Base-by-base conservation (phyloP, 75 land plant genomes). In the Chamaecyparis obtusa region DNA sequence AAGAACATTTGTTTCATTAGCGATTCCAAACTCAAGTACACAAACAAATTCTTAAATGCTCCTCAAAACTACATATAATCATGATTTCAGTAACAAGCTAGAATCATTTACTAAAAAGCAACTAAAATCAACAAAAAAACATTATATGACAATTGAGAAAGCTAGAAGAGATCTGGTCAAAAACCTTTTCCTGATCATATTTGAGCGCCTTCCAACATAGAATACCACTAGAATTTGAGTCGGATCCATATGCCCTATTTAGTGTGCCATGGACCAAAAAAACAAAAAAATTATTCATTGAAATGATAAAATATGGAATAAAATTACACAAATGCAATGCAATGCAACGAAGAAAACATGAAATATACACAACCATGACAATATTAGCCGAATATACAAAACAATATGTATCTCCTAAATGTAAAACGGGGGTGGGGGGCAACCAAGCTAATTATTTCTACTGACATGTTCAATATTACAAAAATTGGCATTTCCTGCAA, bases 131-230 rank as follows among this genome's bases (percentile, higher is more conserved):
- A 72, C 30, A 30, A 11, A 0, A 17, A 56, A 56, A 57, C 64
- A 57, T 57, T 77, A 39, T 17, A 78, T n/a, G n/a, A n/a, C 51
- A 11, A 46, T 14, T 49, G 13, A n/a, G 83, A 46, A 46, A 13
- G 15, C 21, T 81, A 11, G 27, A 43, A 46, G 48, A 11, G 83
- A 43, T 81, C 49, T 81, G 14, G 51, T 46, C 13, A 44, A 81
- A 81, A 44, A 81, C 83, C 83, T 81, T 81, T 81, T 81, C 83
- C 16, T 46, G 83, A 3, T 81, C 51, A 44, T 43, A 81, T 27
- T 81, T 81, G 49, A 81, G 83, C 11, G 48, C 83, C 46, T 81
- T 81, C 83, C 83, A 81, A 81, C 51, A 81, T 46, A 81, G 83
- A 81, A 81, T 17, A 46, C 51, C 51, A 11, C 51, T 30, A 9